phyloP scores from a whole-genome alignment of 2,329 filamentous ascomycete genomes.

The Hypoxylon sp. region DNA sequence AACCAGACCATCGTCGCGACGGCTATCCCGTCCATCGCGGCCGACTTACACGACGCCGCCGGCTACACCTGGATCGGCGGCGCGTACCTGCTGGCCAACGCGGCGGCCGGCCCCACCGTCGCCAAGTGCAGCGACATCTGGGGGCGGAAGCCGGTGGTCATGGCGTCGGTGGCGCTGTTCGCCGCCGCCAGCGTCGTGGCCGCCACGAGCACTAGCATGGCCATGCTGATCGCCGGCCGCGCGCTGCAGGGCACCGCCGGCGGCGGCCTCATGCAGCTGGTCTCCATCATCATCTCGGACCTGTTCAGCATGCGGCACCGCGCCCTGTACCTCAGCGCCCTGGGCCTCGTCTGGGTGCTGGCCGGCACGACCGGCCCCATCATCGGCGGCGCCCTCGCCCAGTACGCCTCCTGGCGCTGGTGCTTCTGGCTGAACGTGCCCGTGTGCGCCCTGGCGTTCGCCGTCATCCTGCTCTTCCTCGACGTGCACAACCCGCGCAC shows the following conservation, averaged over 20 bases:
- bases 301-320: slow-evolving; percentile 48
- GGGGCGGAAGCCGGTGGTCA: slow-evolving; percentile 51
- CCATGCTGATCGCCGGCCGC: slow-evolving; percentile 49
- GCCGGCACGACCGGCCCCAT: slow-evolving; percentile 36
- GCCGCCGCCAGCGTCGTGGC: slow-evolving; percentile 49
- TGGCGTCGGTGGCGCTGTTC: slow-evolving; percentile 45
- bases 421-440: slow-evolving; percentile 41
- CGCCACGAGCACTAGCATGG: slow-evolving; percentile 46
- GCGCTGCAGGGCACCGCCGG: slow-evolving; percentile 48
- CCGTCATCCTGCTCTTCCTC: slow-evolving; percentile 41
- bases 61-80: slow-evolving; percentile 73
- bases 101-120: slow-evolving; percentile 67
- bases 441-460: slow-evolving; percentile 29
- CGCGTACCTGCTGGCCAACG: slow-evolving; percentile 68
- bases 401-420: slow-evolving; percentile 38
- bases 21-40: slow-evolving; percentile 58
- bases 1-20: slow-evolving; percentile 57
- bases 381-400: slow-evolving; percentile 38
- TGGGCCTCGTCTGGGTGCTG: slow-evolving; percentile 61
- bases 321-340: slow-evolving; percentile 32
- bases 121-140: slow-evolving; percentile 56
- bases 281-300: slow-evolving; percentile 49
- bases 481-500: slow-evolving; percentile 55
- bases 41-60: slow-evolving; percentile 57
- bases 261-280: slow-evolving; percentile 48